These are phyloP conservation scores for Aureobasidium sp. DNA, from an alignment of 2,329 filamentous ascomycete species.

Conservation along the genomic window DNA sequence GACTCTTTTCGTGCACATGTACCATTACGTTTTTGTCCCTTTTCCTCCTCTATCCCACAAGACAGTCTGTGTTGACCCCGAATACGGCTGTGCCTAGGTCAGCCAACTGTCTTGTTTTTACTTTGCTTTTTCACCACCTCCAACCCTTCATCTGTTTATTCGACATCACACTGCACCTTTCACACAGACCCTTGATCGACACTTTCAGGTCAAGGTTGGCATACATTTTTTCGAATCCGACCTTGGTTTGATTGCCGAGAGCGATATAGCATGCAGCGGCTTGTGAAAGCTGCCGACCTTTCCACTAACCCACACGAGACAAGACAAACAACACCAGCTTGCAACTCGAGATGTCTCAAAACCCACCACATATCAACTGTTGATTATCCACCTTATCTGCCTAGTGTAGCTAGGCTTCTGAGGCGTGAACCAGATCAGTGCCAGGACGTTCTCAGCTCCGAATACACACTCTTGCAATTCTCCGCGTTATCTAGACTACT, in stretches of 20 bases:
- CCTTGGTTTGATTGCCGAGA: not conserved
- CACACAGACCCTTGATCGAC: not conserved
- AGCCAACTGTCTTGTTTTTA: not conserved
- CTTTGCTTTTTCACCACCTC: not conserved
- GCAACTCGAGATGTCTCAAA: not conserved
- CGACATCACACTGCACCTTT: not conserved
- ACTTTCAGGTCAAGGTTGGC: not conserved
- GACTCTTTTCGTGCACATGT: constrained; percentile 6
- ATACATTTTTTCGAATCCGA: constrained; percentile 14
- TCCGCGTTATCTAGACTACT: not conserved
- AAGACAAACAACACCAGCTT: not conserved
- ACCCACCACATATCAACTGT: not conserved
- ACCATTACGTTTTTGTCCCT: not conserved
- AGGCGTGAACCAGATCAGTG: constrained; percentile 3
- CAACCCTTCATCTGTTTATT: not conserved
- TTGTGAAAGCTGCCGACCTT: not conserved
- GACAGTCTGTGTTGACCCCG: not conserved
- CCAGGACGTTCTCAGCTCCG: not conserved
- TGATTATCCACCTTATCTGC: not conserved
- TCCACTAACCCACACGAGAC: not conserved
- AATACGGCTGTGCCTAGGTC: not conserved
- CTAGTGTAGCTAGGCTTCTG: not conserved
- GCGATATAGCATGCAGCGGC: not conserved
- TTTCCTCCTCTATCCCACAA: not conserved
- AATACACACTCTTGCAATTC: not conserved